Base-by-base conservation (phyloP, 2,329 filamentous ascomycete species). In the Clarireedia monteithiana region DNA sequence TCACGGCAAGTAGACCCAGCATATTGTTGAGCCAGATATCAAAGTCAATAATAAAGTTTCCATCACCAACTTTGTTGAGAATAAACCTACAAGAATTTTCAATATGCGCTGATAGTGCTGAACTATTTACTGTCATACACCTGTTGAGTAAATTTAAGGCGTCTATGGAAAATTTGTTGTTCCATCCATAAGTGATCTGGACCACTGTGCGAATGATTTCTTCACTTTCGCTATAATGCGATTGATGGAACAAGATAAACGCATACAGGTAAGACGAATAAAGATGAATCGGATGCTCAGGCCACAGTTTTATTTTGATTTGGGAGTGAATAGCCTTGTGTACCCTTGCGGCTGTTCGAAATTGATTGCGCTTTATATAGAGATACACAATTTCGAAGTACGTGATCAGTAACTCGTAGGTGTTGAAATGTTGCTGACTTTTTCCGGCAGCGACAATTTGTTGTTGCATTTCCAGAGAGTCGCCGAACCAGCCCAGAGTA, bases 191-290 rank as follows among this genome's bases (percentile, higher is more conserved):
- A 39, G 3, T 34, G 38, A 48, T 30, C 34, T 53, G 51, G 6
- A 30, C 5, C 6, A 40, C 4, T 15, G 27, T 6, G 1, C 34
- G 12, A 46, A 53, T 40, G 7, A 5, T 20, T 20, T 7, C 15
- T 53, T 53, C 51, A n/a, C 38, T 23, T 27, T 40, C 30, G 20
- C 6, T 5, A 27, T 27, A 0, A 6, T 24, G 17, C 2, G 4
- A 0, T 6, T 15, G 6, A 7, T 0, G 2, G 27, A 6, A 2
- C 1, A 14, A 6, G 2, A 30, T 30, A 3, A 5, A 1, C 6
- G 27, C 44, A 14, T 15, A 14, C 5, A 48, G 17, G 2, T 48
- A 53, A 20, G 51, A 48, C 40, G 34, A 27, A 14, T 17, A 23
- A 9, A 39, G 24, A 12, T 30, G 51, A 10, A 48, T 10, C 5